Percentiles rank a stretch among this genome's conserved stretches.
phyloP scores from a whole-genome alignment of 257 asterid species.

The Eustoma russellianum region DNA sequence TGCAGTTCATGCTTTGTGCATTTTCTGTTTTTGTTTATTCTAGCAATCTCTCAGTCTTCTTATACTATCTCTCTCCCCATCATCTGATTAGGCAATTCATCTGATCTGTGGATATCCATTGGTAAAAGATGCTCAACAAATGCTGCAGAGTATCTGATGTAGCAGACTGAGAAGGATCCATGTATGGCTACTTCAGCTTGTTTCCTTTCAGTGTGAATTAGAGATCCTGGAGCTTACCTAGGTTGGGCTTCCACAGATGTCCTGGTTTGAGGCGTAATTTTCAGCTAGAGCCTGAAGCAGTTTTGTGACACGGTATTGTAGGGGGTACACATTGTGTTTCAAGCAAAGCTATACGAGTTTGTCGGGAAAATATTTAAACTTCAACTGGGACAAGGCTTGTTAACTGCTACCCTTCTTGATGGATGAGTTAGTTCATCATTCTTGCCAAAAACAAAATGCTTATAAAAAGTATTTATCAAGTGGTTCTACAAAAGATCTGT shows the following conservation, averaged over 20 bases:
- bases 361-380: constrained; percentile 4
- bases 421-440: constrained; percentile 49
- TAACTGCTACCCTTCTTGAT: constrained; percentile 14
- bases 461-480: constrained; percentile 30
- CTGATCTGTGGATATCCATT: constrained; percentile 1
- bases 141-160: not conserved
- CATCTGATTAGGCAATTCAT: not conserved
- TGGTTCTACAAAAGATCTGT: constrained; percentile 50
- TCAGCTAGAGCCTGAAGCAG: constrained; percentile 8
- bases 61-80: not conserved
- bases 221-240: constrained; percentile 7
- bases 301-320: not conserved
- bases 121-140: not conserved
- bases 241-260: constrained; percentile 5
- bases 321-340: no score
- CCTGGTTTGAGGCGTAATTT: constrained; percentile 2
- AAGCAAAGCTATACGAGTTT: not conserved
- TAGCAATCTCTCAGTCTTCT: not conserved
- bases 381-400: constrained; percentile 1
- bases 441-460: constrained; percentile 45
- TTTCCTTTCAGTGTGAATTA: constrained; percentile 13
- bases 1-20: no score
- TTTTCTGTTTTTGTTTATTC: no score
- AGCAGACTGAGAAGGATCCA: constrained; percentile 5
- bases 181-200: constrained; percentile 18